Evolutionary conservation across 2,329 filamentous ascomycete species (phyloP).

Genomic region (Lecanicillium sp.): DNA sequence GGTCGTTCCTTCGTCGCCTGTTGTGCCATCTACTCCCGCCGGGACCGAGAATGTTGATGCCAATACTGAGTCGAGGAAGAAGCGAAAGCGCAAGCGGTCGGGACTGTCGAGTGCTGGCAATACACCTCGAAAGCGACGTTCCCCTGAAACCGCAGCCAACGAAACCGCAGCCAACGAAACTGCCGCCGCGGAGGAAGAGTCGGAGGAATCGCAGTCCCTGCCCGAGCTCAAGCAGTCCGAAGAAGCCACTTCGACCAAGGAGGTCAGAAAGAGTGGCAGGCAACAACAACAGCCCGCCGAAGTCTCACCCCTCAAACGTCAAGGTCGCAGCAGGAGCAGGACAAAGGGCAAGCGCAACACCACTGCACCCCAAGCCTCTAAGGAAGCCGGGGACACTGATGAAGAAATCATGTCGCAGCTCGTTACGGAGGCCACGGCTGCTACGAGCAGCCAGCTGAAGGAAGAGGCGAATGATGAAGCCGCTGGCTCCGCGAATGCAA

Average conservation of each 20-base stretch:
- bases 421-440: slow-evolving; percentile 34
- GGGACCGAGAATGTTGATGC: not conserved
- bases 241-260: not conserved
- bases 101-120: not conserved
- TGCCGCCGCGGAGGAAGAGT: not conserved
- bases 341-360: slow-evolving; percentile 4
- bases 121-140: slow-evolving; percentile 8
- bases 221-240: slow-evolving; percentile 3
- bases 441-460: slow-evolving; percentile 28
- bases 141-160: not conserved
- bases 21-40: not conserved
- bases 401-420: slow-evolving; percentile 38
- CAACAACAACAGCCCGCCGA: not conserved
- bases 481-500: slow-evolving; percentile 21
- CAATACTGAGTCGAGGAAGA: slow-evolving; percentile 1
- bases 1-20: not conserved
- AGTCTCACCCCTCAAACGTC: not conserved
- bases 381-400: slow-evolving; percentile 31
- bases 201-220: slow-evolving; percentile 6
- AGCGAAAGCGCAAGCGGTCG: slow-evolving; percentile 8
- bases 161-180: not conserved
- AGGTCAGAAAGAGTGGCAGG: not conserved
- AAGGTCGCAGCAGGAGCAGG: slow-evolving; percentile 6
- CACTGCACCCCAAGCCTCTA: not conserved
- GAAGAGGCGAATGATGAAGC: slow-evolving; percentile 17